phyloP scores from a whole-genome alignment of 2,329 filamentous ascomycete species.

The Fusarium xylarioides region DNA sequence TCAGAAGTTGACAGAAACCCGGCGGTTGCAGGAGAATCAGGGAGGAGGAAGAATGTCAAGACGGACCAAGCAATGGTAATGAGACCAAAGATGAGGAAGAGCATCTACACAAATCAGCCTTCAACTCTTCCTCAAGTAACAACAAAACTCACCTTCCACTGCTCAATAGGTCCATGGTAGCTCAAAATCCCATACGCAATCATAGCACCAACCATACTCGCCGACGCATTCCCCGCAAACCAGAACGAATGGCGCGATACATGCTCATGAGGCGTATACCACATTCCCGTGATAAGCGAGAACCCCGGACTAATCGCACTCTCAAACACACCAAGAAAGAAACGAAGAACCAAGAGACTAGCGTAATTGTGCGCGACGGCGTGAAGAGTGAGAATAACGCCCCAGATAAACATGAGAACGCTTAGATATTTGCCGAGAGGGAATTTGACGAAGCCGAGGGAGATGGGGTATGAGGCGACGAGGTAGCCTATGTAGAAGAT shows the following conservation, averaged over 20 bases:
- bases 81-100: slow-evolving; percentile 4
- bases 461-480: slow-evolving; percentile 10
- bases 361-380: neutral
- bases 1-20: neutral
- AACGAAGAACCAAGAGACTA: neutral
- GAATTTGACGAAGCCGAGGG: slow-evolving; percentile 16
- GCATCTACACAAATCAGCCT: neutral
- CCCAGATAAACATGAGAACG: slow-evolving; percentile 15
- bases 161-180: neutral
- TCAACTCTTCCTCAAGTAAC: too few relatives aligned
- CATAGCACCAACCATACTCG: slow-evolving; percentile 10
- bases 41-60: neutral
- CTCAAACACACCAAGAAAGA: slow-evolving; percentile 8
- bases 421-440: slow-evolving; percentile 12
- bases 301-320: slow-evolving; percentile 6
- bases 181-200: slow-evolving; percentile 7
- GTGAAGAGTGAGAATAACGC: neutral
- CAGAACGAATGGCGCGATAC: slow-evolving; percentile 9
- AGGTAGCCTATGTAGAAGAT: slow-evolving; percentile 21
- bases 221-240: slow-evolving; percentile 12
- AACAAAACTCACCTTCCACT: neutral
- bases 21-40: neutral
- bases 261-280: slow-evolving; percentile 10
- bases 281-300: slow-evolving; percentile 11
- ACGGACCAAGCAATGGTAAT: slow-evolving; percentile 10